Percentiles rank a stretch among this genome's conserved stretches.
Evolutionary conservation across 371 early-diverging fungal genomes (phyloP).

Genomic region (Coemansia sp.): DNA sequence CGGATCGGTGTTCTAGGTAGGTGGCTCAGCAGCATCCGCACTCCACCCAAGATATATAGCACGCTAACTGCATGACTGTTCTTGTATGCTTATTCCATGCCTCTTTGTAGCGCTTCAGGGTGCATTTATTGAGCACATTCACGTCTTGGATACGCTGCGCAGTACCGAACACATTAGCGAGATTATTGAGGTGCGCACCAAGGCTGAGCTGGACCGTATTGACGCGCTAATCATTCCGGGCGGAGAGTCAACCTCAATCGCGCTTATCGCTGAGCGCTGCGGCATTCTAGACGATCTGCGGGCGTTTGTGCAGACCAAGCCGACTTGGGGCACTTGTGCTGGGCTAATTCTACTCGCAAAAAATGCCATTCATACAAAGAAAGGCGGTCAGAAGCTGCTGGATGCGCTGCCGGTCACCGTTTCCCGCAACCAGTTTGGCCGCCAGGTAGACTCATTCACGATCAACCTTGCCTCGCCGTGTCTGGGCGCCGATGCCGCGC

Average conservation of each 20-base stretch:
- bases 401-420: constrained; percentile 82
- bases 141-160: constrained; percentile 64
- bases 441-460: constrained; percentile 86
- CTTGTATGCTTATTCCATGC: neutral
- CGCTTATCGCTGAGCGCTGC: constrained; percentile 81
- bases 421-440: constrained; percentile 90
- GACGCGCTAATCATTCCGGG: constrained; percentile 94
- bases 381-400: constrained; percentile 81
- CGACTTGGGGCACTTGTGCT: constrained; percentile 96
- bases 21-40: constrained; percentile 4
- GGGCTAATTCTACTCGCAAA: constrained; percentile 90
- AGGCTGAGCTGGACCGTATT: constrained; percentile 56
- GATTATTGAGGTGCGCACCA: constrained; percentile 69
- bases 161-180: constrained; percentile 59
- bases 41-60: neutral
- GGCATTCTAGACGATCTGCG: constrained; percentile 74
- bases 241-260: constrained; percentile 92
- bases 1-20: constrained; percentile 55
- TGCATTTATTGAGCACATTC: constrained; percentile 87
- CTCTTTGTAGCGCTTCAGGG: constrained; percentile 79
- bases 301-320: constrained; percentile 71
- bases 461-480: constrained; percentile 65
- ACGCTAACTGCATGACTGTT: neutral
- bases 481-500: constrained; percentile 41
- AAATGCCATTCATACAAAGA: constrained; percentile 70